phyloP scores from a whole-genome alignment of 164 flowering plant genomes.

The Nymphaea colorata region DNA sequence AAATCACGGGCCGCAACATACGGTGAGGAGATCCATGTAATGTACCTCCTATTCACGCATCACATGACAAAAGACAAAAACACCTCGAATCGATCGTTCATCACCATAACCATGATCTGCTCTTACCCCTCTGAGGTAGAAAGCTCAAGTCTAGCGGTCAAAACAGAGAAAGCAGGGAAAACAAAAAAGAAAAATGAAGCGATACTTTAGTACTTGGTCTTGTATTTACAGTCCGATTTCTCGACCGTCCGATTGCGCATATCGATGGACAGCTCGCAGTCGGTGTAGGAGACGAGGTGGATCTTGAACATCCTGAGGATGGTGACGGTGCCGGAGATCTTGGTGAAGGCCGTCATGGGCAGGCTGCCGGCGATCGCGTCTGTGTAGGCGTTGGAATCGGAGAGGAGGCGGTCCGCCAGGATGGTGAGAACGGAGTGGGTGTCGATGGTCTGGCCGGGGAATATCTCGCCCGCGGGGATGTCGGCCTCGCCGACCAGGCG shows the following conservation, averaged over 20 bases:
- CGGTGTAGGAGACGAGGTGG: conserved; percentile 31
- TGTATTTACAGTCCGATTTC: conserved; percentile 26
- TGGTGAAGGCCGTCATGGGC: conserved; percentile 16
- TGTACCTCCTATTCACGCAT: too few relatives aligned
- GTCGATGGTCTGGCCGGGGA: conserved; percentile 20
- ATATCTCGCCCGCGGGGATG: conserved; percentile 42
- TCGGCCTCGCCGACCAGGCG: conserved; percentile 49
- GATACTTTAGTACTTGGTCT: conserved; percentile 19
- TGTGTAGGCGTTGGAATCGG: conserved; percentile 12
- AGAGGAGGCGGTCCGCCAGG: conserved; percentile 46
- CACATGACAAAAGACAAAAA: too few relatives aligned
- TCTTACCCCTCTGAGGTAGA: too few relatives aligned
- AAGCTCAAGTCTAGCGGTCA: too few relatives aligned
- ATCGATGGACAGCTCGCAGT: conserved; percentile 39
- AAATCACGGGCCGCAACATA: too few relatives aligned
- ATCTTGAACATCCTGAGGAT: conserved; percentile 34
- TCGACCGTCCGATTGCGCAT: conserved; percentile 18
- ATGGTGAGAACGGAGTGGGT: conserved; percentile 39
- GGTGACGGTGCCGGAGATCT: conserved; percentile 37
- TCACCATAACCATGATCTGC: too few relatives aligned
- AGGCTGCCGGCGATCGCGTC: conserved; percentile 23
- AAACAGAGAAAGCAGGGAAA: not conserved
- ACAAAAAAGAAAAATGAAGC: not conserved
- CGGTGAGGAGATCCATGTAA: too few relatives aligned
- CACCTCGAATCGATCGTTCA: too few relatives aligned